Base-by-base conservation (phyloP, 495 filamentous ascomycete genomes). In the Hypoxylon intermedium region DNA sequence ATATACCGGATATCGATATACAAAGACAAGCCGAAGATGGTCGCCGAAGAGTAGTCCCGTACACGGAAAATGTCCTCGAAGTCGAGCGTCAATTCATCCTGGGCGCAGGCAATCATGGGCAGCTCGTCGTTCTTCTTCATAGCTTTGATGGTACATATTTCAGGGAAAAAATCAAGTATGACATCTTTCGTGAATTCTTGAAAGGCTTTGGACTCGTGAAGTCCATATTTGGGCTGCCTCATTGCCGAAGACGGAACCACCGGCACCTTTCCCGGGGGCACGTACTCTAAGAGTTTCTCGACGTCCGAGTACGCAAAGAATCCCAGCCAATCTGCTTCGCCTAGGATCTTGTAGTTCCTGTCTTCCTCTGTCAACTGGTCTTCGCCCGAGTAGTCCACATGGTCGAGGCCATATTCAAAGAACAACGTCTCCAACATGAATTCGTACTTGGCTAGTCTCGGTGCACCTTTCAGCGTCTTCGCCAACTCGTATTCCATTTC, bases 1-100 rank as follows among this genome's bases (percentile, higher is more conserved):
- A 72, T 72, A 31, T 60, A 43, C n/a, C 69, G 71, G 45, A 72
- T 65, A 30, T 72, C 67, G 16, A 67, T 53, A 43, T 52, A 67
- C 9, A 72, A 44, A 15, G 71, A 67, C 9, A 65, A 49, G 5
- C 55, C 64, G 23, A 74, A 72, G 9, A 67, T 30, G 6, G 63
- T 52, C 12, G 52, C 41, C 6, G 58, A 55, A 18, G 45, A 40
- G 28, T 63, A 48, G 0, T 20, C 11, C 6, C 48, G 38, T 16
- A 19, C 37, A 12, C 31, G 44, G n/a, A 68, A 46, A 28, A 49
- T 43, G 11, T 53, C 34, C 38, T 68, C 50, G 4, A 66, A 47
- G 24, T 63, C 58, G 7, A 51, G 43, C 33, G 67, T 41, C 11
- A 71, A 40, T 30, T 65, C 61, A 18, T 67, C 58, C 33, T 72